Conservation (phyloP, 441 rosid genomes). For the Mallotus japonicus region DNA sequence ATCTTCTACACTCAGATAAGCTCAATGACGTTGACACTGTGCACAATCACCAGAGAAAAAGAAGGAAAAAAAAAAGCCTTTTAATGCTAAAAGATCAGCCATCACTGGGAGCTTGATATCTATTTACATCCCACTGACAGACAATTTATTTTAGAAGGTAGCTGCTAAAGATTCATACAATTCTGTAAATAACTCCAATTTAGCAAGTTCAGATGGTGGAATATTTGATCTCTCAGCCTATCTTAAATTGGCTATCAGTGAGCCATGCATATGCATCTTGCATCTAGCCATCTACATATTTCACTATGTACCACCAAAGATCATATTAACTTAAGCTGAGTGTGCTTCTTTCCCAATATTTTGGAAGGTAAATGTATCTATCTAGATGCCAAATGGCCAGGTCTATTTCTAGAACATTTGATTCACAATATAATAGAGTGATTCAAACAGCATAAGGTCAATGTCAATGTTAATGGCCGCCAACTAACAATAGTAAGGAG, state of each 20-base stretch:
- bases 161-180: background rate
- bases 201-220: background rate
- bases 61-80: background rate
- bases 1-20: slow-evolving; percentile 1
- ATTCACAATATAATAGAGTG: no score
- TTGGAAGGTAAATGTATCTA: background rate
- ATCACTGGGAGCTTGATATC: background rate
- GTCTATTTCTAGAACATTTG: no score
- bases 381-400: background rate
- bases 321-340: background rate
- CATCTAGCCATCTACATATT: no score
- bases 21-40: background rate
- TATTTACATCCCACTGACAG: background rate
- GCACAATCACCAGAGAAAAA: background rate
- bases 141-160: background rate
- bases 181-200: background rate
- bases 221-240: background rate
- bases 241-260: background rate
- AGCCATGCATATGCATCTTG: background rate
- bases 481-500: no score
- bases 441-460: no score
- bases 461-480: no score
- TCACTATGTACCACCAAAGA: background rate
- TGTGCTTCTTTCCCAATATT: background rate
- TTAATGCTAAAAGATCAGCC: background rate